These are phyloP conservation scores for Ustilago bromivora DNA, from an alignment of 1,284 basidiomycete genomes.

Conservation along the genomic window DNA sequence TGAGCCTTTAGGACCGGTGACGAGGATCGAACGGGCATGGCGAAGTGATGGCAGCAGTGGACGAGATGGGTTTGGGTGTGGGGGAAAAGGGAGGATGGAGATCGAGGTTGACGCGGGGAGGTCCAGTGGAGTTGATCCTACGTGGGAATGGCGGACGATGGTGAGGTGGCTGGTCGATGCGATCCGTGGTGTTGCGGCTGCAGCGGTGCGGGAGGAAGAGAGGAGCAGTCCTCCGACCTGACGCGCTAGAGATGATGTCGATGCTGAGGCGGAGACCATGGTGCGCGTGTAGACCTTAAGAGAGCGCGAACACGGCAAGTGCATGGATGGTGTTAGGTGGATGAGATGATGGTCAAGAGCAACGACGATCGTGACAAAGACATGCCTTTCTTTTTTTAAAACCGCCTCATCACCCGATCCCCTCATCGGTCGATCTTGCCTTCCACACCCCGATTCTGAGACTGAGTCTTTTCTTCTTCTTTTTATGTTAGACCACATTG, in stretches of 20 bases:
- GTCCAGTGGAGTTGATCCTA: slow-evolving; percentile 59
- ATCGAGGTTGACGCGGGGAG: slow-evolving; percentile 53
- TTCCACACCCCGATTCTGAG: too few species aligned
- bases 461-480: too few species aligned
- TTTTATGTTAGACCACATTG: too few species aligned
- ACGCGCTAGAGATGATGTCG: slow-evolving; percentile 24
- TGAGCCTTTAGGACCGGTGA: slow-evolving; percentile 61
- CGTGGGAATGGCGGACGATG: slow-evolving; percentile 57
- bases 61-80: slow-evolving; percentile 62
- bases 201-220: slow-evolving; percentile 74
- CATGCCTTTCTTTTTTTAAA: not conserved
- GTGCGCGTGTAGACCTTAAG: not conserved
- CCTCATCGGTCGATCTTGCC: too few species aligned
- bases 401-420: too few species aligned
- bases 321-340: not conserved
- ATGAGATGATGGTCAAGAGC: slow-evolving; percentile 1
- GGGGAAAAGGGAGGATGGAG: slow-evolving; percentile 58
- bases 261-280: slow-evolving; percentile 30
- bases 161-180: not conserved
- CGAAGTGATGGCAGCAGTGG: slow-evolving; percentile 54
- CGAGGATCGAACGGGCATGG: slow-evolving; percentile 57
- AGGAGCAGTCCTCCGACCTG: slow-evolving; percentile 33
- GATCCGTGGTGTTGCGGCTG: not conserved
- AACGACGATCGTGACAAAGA: too few species aligned
- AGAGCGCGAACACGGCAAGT: not conserved